Base-by-base conservation (phyloP, 768 basidiomycete species). In the Naganishia vishniacii region DNA sequence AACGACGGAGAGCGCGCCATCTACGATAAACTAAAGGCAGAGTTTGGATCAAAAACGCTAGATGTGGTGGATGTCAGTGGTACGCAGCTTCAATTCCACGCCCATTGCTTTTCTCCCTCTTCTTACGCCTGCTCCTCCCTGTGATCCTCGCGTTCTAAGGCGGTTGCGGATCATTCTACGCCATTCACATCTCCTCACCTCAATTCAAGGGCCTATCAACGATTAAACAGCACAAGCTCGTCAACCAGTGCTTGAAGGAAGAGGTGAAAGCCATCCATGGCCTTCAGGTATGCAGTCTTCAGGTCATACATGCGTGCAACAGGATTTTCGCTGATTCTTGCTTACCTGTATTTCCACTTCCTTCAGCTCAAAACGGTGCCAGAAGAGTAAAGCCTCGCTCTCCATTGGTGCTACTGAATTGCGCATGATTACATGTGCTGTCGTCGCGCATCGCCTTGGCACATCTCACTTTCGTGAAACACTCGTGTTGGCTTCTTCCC, bases 161-260 rank as follows among this genome's bases (percentile, higher is more conserved):
- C 60, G 95, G 95, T 25, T 98, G 95, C 74, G 95, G 95, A n/a
- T 83, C 86, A 4, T 99, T 98, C 78, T 99, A 94, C 71, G 89
- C 92, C 45, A 93, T 99, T 67, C 82, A 84, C 13, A 88, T 99
- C 67, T 83, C 88, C 4, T 91, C 89, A 64, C 76, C 84, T n/a
- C 82, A 82, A 1, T 98, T 99, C 82, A 85, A 87, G 68, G 94
- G 88, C 9, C 78, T 98, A 42, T 77, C 88, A 0, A 87, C 85
- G 45, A 85, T 98, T 60, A 93, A 95, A 80, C 95, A 99, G 77
- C 95, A 99, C 77, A 84, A 85, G 65, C 80, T 95, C 29, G 91
- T 99, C 41, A 93, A 88, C 13, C 83, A 89, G 65, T 81, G 83
- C 11, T 79, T 99, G 67, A 92, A 93, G 79, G 80, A 86, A 70